Base-by-base conservation (phyloP, 2,329 filamentous ascomycete species). In the Cylindrodendrum hubeiense region DNA sequence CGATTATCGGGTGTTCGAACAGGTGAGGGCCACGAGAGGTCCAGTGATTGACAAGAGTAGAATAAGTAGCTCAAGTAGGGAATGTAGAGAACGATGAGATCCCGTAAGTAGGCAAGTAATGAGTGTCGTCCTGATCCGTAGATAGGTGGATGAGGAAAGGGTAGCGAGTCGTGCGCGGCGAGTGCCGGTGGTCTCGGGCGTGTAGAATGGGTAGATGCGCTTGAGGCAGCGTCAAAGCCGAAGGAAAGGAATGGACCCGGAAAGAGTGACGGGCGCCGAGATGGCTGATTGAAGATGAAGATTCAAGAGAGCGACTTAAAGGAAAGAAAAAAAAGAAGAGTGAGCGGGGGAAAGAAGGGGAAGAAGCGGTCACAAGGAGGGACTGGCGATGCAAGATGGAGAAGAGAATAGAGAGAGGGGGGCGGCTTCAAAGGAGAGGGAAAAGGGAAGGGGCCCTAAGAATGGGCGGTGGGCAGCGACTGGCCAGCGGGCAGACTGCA, bases 301-400 rank as follows among this genome's bases (percentile, higher is more conserved):
- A 54, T 62, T 77, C 78, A 85, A 86, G 84, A 79, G 83, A 86
- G 80, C 79, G 84, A 86, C 83, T 85, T 78, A 80, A 84, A 80
- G 77, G 78, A 82, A 82, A 79, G 75, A 76, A 81, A 82, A 82
- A 79, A 78, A 79, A 82, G 76, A 80, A 81, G 79, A 71, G 68
- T 71, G 67, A 70, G 69, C 69, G 67, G 70, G 68, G 75, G 71
- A 77, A 76, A 77, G 74, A 77, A 78, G 73, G 70, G 73, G 77
- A 79, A 81, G 78, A 77, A 76, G 78, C 77, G 75, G 75, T 80
- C 78, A 76, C 75, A 77, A 77, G 75, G 79, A 79, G 73, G 76
- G 75, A 68, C 71, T 71, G 74, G 68, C 68, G 76, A 77, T 75
- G 74, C 71, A 71, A 74, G 72, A 74, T 76, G 75, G 71, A 74